Evolutionary conservation across 306 rosid genomes (phyloP).

Genomic region (Begonia fuchsioides): DNA sequence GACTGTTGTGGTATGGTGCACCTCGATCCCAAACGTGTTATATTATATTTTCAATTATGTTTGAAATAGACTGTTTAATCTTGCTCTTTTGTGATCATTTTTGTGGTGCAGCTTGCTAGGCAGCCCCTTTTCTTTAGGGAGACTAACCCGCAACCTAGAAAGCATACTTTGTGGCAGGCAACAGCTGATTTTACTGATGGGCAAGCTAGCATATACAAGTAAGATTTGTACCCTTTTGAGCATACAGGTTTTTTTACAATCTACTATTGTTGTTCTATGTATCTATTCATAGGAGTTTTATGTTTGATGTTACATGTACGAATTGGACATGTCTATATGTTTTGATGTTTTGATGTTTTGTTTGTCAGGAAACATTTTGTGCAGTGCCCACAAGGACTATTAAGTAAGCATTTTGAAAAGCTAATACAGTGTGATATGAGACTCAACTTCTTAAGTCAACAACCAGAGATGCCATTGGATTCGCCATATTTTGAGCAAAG

Average conservation of each 20-base stretch:
- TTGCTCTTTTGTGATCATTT: conserved; percentile 4
- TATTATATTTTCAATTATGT: too few species aligned
- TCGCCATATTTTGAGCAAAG: conserved; percentile 51
- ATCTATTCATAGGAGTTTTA: not conserved
- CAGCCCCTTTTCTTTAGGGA: conserved; percentile 87
- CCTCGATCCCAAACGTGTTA: conserved; percentile 1
- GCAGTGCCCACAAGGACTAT: conserved; percentile 71
- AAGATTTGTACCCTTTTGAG: conserved; percentile 3
- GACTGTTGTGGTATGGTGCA: conserved; percentile 48
- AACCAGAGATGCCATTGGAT: conserved; percentile 59
- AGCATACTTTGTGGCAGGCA: conserved; percentile 82
- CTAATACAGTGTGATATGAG: conserved; percentile 70
- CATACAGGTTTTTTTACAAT: too few species aligned
- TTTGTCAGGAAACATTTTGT: conserved; percentile 59
- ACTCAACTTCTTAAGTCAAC: conserved; percentile 65
- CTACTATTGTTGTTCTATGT: not conserved
- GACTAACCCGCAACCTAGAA: conserved; percentile 87
- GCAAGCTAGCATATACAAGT: conserved; percentile 64
- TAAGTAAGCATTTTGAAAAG: conserved; percentile 81
- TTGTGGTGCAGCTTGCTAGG: conserved; percentile 50
- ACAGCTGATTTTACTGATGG: conserved; percentile 73
- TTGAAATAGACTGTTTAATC: not conserved
- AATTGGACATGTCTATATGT: not conserved
- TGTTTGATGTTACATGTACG: not conserved
- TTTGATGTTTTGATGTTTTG: conserved; percentile 15